Evolutionary conservation across 805 yeast genomes (phyloP), one percentile per base, ranked within the genome.

Genomic region (Metschnikowia bowlesiae): DNA sequence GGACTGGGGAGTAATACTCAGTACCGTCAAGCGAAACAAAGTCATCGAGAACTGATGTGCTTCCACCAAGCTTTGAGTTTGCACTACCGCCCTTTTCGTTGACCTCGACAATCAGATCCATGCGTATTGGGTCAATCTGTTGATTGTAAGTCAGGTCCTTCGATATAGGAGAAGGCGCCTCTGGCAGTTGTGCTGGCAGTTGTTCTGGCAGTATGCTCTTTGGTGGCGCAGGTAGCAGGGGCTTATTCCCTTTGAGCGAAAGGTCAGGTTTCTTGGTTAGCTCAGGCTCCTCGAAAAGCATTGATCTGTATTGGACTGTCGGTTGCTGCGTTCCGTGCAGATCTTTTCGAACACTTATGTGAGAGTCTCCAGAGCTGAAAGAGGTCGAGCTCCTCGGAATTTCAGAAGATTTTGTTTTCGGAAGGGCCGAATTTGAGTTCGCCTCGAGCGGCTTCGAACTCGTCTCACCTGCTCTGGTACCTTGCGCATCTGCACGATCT

Each of bases 1-100:
- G 58, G 1, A 37, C 47, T 6, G 53, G 56, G 0, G 61, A 50
- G 42, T 53, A 55, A 26, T 36, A 44, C 9, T 18, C 47, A 29
- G 18, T 44, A 3, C 31, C 32, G 34, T 26, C 39, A 26, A 34
- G 11, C 6, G 28, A 11, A 18, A 18, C 37, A 8, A 22, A 33
- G 34, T 32, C 38, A 9, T 22, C 32, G 18, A 22, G 8, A 2
- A 8, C 38, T 33, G 10, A 9, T 7, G 22, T 8, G 22, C 16
- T 9, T 7, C 32, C 22, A 18, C 9, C 3, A 22, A 13, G n/a
- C 34, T 31, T 13, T 16, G 30, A 11, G 22, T 33, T 18, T 18
- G n/a, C 26, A 7, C 22, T 14, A 11, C 32, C 36, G 16, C 26
- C 14, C 22, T 42, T 42, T 33, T 37, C 16, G n/a, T 22, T 9